Base-by-base conservation (phyloP, 768 basidiomycete genomes). In the Mycena epipterygia region DNA sequence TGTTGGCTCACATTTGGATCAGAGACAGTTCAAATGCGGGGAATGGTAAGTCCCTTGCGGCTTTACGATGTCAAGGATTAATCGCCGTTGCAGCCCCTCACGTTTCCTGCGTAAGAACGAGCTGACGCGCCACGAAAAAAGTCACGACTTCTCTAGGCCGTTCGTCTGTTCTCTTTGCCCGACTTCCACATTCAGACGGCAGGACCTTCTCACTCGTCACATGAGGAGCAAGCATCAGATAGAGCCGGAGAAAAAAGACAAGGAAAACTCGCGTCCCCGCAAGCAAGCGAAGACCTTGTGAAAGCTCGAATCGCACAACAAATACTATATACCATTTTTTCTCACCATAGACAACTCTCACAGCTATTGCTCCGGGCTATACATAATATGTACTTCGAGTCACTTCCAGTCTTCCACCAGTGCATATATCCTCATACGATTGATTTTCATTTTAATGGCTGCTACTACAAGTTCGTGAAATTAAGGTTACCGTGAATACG, bases 21-120 rank as follows among this genome's bases (percentile, higher is more conserved):
- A 92, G 74, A 81, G 91, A 71, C 90, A 88, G 6, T 93, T 89
- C 78, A 81, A 85, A 53, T 93, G 92, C 72, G 74, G 82, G n/a
- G 76, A 86, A 73, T 93, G 92, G 92, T 92, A 75, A 68, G 89
- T 85, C 52, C 27, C 39, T 55, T 56, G 30, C 52, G 23, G 11
- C 60, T 33, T 39, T 46, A 13, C 37, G 27, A 21, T 30, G 35
- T 41, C 25, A 25, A 30, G 42, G 37, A 56, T 55, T 64, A 62
- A 70, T 46, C 25, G 3, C 32, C 75, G 19, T 62, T 12, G 30
- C 59, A 93, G 92, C 76, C 78, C 87, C 3, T 84, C 90, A 67
- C 84, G 89, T 16, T 93, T 93, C 81, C 76, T 92, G 67, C 89
- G 92, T 67, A 93, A 90, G 78, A 93, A 93, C 74, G 92, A 93